Base-by-base conservation (phyloP, 2,329 filamentous ascomycete species). In the Sphaerulina musiva region DNA sequence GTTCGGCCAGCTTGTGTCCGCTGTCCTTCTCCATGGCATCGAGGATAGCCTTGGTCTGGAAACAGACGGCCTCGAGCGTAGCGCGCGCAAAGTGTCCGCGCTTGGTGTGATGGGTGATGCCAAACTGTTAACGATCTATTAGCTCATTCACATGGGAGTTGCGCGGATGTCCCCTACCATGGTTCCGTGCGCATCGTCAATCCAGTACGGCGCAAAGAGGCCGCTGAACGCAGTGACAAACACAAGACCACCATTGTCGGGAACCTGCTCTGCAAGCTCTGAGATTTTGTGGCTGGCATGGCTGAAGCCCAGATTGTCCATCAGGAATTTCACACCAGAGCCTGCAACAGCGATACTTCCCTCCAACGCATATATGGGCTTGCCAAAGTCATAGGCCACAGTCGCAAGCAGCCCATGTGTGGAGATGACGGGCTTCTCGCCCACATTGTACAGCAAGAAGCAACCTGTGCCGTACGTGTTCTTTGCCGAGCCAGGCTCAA, bases 161-260 rank as follows among this genome's bases (percentile, higher is more conserved):
- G 20, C 11, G 6, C 11, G 6, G 34, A 17, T n/a, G 14, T 17
- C 20, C 14, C 48, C 3, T 51, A 51, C 48, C 53, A 93, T 82
- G 4, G 90, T 95, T 55, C 90, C 90, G 69, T 90, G 86, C 17
- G 89, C 89, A 72, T 95, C 88, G 68, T 95, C 89, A 58, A 95
- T 92, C 90, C 90, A 95, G 72, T 95, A 95, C 0, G 90, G 90
- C 1, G 90, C 90, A 68, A 95, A 95, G 2, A 95, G 79, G 51
- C 90, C 90, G 70, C 86, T 90, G 69, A 95, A 95, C 1, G 90
- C 90, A 2, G 90, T 95, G 56, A 95, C 90, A 64, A 95, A 78
- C 14, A 91, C 82, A 51, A 90, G 85, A 6, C 90, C 90, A 52
- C 89, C 90, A 57, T 86, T 95, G 69, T 95, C 86, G 39, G 78